Percentiles rank a stretch among this genome's conserved stretches.
phyloP scores from a whole-genome alignment of 768 basidiomycete species.

The Sarcodon aspratus region DNA sequence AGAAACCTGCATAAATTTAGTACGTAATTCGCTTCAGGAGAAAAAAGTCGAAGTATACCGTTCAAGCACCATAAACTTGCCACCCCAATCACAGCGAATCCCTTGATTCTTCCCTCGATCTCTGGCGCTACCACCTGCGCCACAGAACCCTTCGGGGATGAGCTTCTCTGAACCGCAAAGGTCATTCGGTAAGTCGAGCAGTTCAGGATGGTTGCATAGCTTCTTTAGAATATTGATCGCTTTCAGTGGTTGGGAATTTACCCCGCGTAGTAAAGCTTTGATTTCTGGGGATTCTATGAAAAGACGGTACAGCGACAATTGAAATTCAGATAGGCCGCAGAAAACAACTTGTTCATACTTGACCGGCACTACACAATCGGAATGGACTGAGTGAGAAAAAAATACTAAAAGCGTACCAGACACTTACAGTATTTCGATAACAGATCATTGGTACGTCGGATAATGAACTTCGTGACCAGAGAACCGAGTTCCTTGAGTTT shows the following conservation, averaged over 20 bases:
- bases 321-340: conserved; percentile 76
- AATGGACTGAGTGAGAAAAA: conserved; percentile 1
- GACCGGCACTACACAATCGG: conserved; percentile 65
- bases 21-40: background rate
- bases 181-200: conserved; percentile 78
- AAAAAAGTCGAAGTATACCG: conserved; percentile 34
- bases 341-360: conserved; percentile 99
- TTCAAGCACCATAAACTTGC: conserved; percentile 90
- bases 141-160: conserved; percentile 74
- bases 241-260: conserved; percentile 88
- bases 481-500: conserved; percentile 86
- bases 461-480: conserved; percentile 89
- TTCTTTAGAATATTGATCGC: conserved; percentile 94
- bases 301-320: conserved; percentile 73
- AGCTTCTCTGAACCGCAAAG: conserved; percentile 71
- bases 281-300: conserved; percentile 93
- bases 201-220: conserved; percentile 89
- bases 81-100: conserved; percentile 76
- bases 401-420: background rate
- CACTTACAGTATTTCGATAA: conserved; percentile 87
- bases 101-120: conserved; percentile 32
- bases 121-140: conserved; percentile 31
- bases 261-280: conserved; percentile 77
- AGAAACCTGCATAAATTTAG: conserved; percentile 47
- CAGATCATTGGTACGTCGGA: conserved; percentile 86